Evolutionary conservation across 257 asterid genomes (phyloP), one percentile per base, ranked within the genome.

Genomic region (Craterostigma plantagineum): DNA sequence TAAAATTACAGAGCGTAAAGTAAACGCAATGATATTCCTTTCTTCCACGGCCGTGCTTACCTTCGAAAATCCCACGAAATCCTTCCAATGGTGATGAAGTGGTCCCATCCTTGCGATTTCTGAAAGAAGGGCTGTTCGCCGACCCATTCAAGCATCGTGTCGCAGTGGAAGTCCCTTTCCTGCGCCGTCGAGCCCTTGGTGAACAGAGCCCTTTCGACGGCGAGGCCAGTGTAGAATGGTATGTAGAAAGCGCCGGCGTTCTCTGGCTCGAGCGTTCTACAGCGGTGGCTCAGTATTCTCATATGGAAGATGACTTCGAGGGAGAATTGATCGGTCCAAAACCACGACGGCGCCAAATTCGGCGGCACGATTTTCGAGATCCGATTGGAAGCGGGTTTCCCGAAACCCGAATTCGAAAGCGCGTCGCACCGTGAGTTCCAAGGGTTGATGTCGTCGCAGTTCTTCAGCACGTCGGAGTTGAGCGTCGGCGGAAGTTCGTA

Each of bases 251-350:
- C 85, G 45, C 81, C 57, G 7, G 92, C 92, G 0, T 56, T 52
- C 35, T 51, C 75, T 6, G 79, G 67, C 58, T 62, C 63, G 52
- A n/a, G 23, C 0, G 85, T 74, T 42, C 81, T 49, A 34, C 92
- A 78, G 50, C 34, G 18, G 61, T 78, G 71, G 14, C 50, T 62
- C 54, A 69, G 51, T 69, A 83, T 71, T 7, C 95, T 64, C 50
- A 53, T 57, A 57, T 79, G 91, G 55, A 48, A 64, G 16, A 79
- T 65, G 7, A 83, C 38, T 64, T 79, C 93, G 10, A 68, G 45
- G 0, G 93, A 62, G 23, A 79, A 79, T 10, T 76, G 83, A 50
- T 83, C 91, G 16, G 95, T 83, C 84, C 84, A 76, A 36, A 46
- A 70, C 95, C 93, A 83, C 12, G 77, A 54, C 35, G 52, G 51